phyloP scores from a whole-genome alignment of 257 asterid genomes.

The Solanum paucissectum region DNA sequence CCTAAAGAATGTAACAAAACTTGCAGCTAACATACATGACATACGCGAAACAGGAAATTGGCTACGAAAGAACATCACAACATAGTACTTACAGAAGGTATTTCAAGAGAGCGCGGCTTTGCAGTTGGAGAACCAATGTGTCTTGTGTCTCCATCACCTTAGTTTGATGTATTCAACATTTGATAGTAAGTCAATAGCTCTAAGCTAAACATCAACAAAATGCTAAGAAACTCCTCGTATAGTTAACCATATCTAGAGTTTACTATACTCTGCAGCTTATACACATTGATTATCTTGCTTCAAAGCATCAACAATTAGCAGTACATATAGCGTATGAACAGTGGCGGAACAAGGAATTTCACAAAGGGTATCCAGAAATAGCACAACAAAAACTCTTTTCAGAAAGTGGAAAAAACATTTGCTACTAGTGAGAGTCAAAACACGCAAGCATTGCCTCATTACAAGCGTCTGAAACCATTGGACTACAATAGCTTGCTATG shows the following conservation, averaged over 20 bases:
- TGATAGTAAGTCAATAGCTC: not conserved
- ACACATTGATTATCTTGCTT: not conserved
- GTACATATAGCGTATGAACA: not conserved
- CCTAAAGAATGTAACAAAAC: conserved; percentile 18
- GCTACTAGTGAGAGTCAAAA: not conserved
- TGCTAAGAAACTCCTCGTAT: not conserved
- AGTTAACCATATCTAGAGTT: not conserved
- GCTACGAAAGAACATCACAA: not conserved
- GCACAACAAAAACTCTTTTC: not conserved
- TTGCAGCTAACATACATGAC: not conserved
- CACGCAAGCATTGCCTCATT: not conserved
- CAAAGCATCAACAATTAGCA: not conserved
- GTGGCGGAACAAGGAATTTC: not conserved
- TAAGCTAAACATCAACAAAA: not conserved
- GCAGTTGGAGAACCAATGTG: conserved; percentile 69
- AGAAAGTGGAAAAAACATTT: not conserved
- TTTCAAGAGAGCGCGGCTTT: conserved; percentile 58
- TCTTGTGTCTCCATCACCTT: conserved; percentile 77
- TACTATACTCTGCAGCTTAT: not conserved
- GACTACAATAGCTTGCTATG: not conserved
- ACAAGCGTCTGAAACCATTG: not conserved
- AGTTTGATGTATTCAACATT: not conserved
- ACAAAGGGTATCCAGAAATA: not conserved
- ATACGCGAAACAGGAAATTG: not conserved
- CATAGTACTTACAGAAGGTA: conserved; percentile 50